phyloP scores from a whole-genome alignment of 2,329 filamentous ascomycete genomes.

The Graphiopsis chlorocephala region DNA sequence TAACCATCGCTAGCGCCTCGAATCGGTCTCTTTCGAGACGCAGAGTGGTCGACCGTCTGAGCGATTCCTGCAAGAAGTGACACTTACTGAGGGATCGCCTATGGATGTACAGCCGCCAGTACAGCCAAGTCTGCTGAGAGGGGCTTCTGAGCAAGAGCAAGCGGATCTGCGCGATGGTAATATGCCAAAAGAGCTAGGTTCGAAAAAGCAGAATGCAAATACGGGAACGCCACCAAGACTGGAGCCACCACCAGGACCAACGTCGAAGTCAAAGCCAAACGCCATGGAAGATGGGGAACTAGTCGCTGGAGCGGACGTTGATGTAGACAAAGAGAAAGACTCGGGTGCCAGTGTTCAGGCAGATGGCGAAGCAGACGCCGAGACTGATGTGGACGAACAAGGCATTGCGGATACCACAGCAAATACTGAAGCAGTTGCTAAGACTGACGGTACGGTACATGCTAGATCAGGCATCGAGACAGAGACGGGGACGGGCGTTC shows the following conservation, averaged over 20 bases:
- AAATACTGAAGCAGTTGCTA: too few species aligned
- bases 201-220: not conserved
- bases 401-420: conserved; percentile 2
- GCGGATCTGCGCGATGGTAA: not conserved
- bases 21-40: conserved; percentile 1
- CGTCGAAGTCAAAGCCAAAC: too few species aligned
- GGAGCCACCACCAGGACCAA: not conserved
- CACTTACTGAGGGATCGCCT: conserved; percentile 2
- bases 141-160: conserved; percentile 1
- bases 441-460: too few species aligned
- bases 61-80: conserved; percentile 5
- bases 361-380: conserved; percentile 2
- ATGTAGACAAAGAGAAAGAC: too few species aligned
- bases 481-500: too few species aligned
- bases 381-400: too few species aligned
- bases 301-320: too few species aligned
- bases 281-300: too few species aligned
- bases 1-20: conserved; percentile 4
- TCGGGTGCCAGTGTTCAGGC: too few species aligned
- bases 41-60: not conserved
- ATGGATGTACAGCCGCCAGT: conserved; percentile 1
- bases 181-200: not conserved
- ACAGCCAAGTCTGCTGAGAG: conserved; percentile 2
- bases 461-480: too few species aligned
- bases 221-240: conserved; percentile 3